phyloP scores from a whole-genome alignment of 352 stramenopile species.

The Pythium vanterpoolii region DNA sequence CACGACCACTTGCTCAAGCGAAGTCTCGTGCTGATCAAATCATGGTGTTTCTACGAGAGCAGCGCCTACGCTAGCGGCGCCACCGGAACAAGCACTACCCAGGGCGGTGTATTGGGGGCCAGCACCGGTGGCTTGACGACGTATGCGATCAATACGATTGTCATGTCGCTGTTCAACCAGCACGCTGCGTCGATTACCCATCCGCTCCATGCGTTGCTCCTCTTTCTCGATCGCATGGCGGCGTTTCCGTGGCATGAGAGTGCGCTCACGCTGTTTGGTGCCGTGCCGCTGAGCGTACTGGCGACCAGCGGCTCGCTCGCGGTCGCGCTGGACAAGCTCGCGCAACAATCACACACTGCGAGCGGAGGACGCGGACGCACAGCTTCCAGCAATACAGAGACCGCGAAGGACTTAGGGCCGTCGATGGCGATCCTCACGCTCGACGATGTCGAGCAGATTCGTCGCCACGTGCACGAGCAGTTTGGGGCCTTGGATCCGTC shows the following conservation, averaged over 20 bases:
- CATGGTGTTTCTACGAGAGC: conserved; percentile 88
- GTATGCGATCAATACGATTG: conserved; percentile 87
- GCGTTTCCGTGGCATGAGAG: conserved; percentile 86
- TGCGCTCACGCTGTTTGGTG: conserved; percentile 74
- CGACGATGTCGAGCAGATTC: conserved; percentile 50
- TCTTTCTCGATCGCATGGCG: conserved; percentile 83
- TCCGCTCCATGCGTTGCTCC: conserved; percentile 75
- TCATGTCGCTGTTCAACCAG: conserved; percentile 88
- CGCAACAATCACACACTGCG: conserved; percentile 2
- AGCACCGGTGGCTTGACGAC: conserved; percentile 80
- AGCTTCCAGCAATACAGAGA: neutral
- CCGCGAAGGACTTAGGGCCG: neutral
- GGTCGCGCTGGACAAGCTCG: conserved; percentile 25
- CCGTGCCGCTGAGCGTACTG: conserved; percentile 54
- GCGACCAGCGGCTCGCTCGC: conserved; percentile 37
- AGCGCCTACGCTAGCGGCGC: conserved; percentile 40
- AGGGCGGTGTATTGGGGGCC: conserved; percentile 65
- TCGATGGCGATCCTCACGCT: conserved; percentile 30
- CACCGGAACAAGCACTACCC: conserved; percentile 1
- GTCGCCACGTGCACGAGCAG: conserved; percentile 44
- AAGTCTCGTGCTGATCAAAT: conserved; percentile 87
- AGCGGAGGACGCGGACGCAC: neutral
- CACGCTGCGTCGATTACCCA: conserved; percentile 65
- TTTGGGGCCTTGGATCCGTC: conserved; percentile 51
- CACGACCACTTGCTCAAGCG: conserved; percentile 86